Evolutionary conservation across 2,329 filamentous ascomycete genomes (phyloP).

Genomic region (Diaporthe eres): DNA sequence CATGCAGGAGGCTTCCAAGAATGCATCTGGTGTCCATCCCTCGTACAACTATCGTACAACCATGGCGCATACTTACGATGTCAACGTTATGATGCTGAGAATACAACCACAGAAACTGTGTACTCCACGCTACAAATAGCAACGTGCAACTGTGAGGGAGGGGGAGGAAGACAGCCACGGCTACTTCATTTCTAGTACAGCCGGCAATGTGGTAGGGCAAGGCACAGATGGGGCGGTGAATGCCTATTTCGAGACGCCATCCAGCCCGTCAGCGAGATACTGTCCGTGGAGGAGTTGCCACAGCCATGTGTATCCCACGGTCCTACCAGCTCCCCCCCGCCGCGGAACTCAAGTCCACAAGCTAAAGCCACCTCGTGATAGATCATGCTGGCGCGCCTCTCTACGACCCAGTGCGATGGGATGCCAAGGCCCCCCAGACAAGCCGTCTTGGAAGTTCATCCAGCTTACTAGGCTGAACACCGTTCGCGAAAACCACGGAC

Average conservation of each 20-base stretch:
- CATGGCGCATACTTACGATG: background rate
- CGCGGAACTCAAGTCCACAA: background rate
- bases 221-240: background rate
- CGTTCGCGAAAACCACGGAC: slow-evolving; percentile 10
- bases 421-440: slow-evolving; percentile 19
- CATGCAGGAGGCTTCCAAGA: background rate
- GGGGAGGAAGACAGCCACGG: background rate
- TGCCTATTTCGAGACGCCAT: background rate
- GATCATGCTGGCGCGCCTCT: background rate
- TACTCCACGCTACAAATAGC: background rate
- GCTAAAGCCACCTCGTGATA: slow-evolving; percentile 21
- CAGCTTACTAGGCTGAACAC: background rate
- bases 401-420: background rate
- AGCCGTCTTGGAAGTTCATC: slow-evolving; percentile 4
- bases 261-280: background rate
- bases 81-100: background rate
- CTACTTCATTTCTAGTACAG: background rate
- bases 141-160: background rate
- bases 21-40: too few relatives aligned
- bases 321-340: background rate
- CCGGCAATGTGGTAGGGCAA: background rate
- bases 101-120: background rate
- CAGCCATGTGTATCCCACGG: background rate
- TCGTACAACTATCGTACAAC: background rate
- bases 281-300: background rate